Percentiles rank a stretch among this genome's conserved stretches.
Evolutionary conservation across 164 flowering plant genomes (phyloP).

Genomic region (Liriodendron chinense): DNA sequence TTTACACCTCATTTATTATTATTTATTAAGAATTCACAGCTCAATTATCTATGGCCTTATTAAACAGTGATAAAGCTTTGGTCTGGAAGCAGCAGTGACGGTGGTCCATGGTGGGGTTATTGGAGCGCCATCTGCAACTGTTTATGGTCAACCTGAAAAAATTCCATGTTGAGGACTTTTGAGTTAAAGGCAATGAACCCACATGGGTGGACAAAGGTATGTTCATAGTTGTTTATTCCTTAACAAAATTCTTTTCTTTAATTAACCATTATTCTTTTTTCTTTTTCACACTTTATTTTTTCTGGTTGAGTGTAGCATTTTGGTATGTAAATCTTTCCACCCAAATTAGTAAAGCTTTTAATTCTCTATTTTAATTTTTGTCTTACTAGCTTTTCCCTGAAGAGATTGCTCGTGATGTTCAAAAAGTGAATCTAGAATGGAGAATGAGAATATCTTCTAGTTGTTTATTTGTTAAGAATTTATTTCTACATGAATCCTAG

Average conservation of each 20-base stretch:
- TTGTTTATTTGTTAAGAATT: too few species aligned
- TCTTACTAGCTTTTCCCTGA: conserved; percentile 68
- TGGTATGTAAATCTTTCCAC: neutral
- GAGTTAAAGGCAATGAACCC: conserved; percentile 84
- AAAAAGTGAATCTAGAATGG: conserved; percentile 83
- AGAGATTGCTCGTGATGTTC: conserved; percentile 82
- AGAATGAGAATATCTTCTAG: conserved; percentile 8
- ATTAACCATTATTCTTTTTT: too few species aligned
- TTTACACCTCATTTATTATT: neutral
- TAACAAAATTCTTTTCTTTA: neutral
- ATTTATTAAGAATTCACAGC: neutral
- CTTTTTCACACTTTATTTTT: too few species aligned
- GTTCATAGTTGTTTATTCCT: neutral
- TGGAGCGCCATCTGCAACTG: conserved; percentile 99
- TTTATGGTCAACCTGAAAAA: conserved; percentile 89
- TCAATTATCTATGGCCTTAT: neutral
- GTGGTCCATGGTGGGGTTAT: conserved; percentile 93
- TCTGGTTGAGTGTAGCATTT: neutral
- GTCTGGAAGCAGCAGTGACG: conserved; percentile 61
- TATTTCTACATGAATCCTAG: too few species aligned
- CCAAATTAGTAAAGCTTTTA: neutral
- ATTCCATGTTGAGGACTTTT: conserved; percentile 83
- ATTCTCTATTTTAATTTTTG: neutral
- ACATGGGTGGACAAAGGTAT: conserved; percentile 90
- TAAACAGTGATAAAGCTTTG: conserved; percentile 77